Base-by-base conservation (phyloP, 106 monocot species). In the Hemerocallis citrina region DNA sequence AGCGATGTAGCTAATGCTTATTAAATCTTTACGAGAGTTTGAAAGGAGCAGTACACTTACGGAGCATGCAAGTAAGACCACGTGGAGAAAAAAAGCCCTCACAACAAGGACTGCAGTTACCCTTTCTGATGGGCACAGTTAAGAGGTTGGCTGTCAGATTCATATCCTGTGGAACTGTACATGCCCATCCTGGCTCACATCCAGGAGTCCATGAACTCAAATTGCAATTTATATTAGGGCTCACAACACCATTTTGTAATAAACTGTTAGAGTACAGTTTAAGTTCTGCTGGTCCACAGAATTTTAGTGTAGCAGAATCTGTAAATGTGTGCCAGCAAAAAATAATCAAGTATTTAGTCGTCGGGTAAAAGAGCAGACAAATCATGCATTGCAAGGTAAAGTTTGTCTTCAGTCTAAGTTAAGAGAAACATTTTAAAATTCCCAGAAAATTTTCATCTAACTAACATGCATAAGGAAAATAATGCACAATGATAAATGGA, bases 1-100 rank as follows among this genome's bases (percentile, higher is more conserved):
- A 50, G 27, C 3, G 11, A 25, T 25, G 9, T 13, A 50, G 38
- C 15, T 23, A 9, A 38, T 33, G 9, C 21, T 24, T 4, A 59
- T 1, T 39, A 6, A 25, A 50, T 50, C 32, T 31, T 31, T 55
- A 33, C 42, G 19, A 31, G 61, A n/a, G 21, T 28, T 15, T 15
- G 21, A 41, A 5, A 5, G 31, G 22, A 60, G 37, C 13, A 41
- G 7, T 32, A 59, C 54, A 59, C 86, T 75, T 68, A 86, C 86
- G 86, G 37, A 86, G 78, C 86, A 86, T 86, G 78, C 86, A 86
- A 13, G 86, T 86, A 31, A 86, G 54, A n/a, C 86, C 86, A 40
- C 57, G 71, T 55, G 86, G 86, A 38, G 81, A 86, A 66, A 86
- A 81, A 72, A 86, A 86, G 6, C 86, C 86, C 51, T 54, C 69